Base-by-base conservation (phyloP, 2,329 filamentous ascomycete genomes). In the Uncinocarpus reesii region DNA sequence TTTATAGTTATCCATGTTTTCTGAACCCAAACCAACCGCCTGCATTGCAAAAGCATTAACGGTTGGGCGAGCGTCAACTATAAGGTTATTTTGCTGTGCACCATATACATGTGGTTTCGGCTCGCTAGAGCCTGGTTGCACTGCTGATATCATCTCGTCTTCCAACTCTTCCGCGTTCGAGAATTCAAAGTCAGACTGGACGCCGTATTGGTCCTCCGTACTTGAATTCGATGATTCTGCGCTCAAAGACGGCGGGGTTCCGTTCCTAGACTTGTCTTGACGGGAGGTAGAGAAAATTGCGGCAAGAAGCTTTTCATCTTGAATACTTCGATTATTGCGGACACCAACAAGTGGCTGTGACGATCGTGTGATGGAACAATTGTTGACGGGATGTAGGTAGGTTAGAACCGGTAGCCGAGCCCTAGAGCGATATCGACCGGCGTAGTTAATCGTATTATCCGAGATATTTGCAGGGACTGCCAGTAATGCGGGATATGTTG, bases 1-100 rank as follows among this genome's bases (percentile, higher is more conserved):
- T 53, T 84, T 86, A 70, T 98, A 98, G 66, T 95, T 84, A 55
- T 95, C 86, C 86, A 96, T 95, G 60, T 95, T 95, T 66, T 98
- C 92, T 0, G 90, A 95, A 1, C 92, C 92, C 63, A 89, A 81
- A 5, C 92, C 92, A 54, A 90, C 81, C 3, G 89, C 86, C 64
- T 95, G 89, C 77, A 95, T 96, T 5, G 88, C 88, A 56, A 89
- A 81, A 16, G 92, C 92, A 63, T 98, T 98, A 57, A 98, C 82
- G 2, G 84, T 92, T 13, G 92, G 92, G 38, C 92, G 80, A 37
- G 92, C 92, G 70, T 98, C 92, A 37, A 98, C 88, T 56, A 98
- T 98, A 51, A 96, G 71, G 60, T 96, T 98, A 54, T 80, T 80
- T 62, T 95, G 87, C 58, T 95, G 89, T 10, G 90, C 90, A 21